A percentile compares a stretch with the other conserved stretches of the same genome.
Evolutionary conservation across 73 alveolate genomes (phyloP).

Genomic region (Paramecium pentaurelia): DNA sequence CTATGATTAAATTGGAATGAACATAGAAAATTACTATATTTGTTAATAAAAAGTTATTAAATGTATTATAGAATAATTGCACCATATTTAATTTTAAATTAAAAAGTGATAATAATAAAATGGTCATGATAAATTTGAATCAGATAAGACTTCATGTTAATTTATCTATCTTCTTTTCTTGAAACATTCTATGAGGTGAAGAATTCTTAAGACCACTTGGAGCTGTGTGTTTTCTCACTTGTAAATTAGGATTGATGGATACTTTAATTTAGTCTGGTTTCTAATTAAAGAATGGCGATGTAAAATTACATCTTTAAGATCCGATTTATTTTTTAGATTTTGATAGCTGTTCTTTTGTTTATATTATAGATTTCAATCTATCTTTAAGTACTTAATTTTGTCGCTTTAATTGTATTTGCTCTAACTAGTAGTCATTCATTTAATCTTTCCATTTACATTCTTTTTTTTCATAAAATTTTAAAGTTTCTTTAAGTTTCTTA

Average conservation of each 20-base stretch:
- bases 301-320: background rate
- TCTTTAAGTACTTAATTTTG: background rate
- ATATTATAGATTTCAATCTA: background rate
- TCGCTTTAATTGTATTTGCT: background rate
- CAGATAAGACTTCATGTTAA: background rate
- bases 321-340: background rate
- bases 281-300: background rate
- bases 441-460: background rate
- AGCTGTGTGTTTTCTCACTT: background rate
- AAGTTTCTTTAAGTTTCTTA: background rate
- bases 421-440: background rate
- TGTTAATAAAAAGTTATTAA: too few relatives aligned
- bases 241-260: background rate
- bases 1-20: too few relatives aligned
- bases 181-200: conserved; percentile 4
- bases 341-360: background rate
- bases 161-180: background rate
- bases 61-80: background rate
- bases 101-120: background rate
- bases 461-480: background rate
- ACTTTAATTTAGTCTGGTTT: background rate
- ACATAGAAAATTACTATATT: too few relatives aligned
- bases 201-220: background rate
- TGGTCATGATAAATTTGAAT: background rate
- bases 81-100: background rate